phyloP scores from a whole-genome alignment of 1,284 basidiomycete genomes.

The Macrocybe sp. region DNA sequence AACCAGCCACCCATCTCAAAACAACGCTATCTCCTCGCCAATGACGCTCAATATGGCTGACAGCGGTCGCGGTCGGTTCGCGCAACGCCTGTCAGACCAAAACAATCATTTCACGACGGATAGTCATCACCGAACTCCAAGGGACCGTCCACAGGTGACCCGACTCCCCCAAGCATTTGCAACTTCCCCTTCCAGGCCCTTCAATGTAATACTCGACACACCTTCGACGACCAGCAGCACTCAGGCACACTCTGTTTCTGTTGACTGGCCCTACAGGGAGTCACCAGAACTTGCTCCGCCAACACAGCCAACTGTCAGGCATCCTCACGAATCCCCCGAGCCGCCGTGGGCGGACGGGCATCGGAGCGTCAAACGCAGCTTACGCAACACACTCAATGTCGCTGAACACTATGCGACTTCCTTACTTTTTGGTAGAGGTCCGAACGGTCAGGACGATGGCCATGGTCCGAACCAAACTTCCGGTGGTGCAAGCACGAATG shows the following conservation, averaged over 20 bases:
- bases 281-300: conserved; percentile 8
- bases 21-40: too few relatives aligned
- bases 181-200: too few relatives aligned
- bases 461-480: conserved; percentile 12
- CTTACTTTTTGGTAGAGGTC: conserved; percentile 50
- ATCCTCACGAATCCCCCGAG: neutral
- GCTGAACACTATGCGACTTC: conserved; percentile 65
- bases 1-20: too few relatives aligned
- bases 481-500: conserved; percentile 9
- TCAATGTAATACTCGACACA: conserved; percentile 2
- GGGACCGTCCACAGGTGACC: too few relatives aligned
- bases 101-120: too few relatives aligned
- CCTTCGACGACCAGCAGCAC: neutral
- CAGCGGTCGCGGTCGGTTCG: too few relatives aligned
- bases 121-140: too few relatives aligned
- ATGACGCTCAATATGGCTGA: too few relatives aligned
- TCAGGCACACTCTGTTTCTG: conserved; percentile 1
- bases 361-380: conserved; percentile 55
- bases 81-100: too few relatives aligned
- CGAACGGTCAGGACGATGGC: conserved; percentile 15
- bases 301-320: conserved; percentile 6
- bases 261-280: conserved; percentile 30
- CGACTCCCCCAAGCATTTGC: too few relatives aligned
- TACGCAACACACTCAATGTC: conserved; percentile 59
- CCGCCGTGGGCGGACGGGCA: conserved; percentile 28